phyloP scores from a whole-genome alignment of 176 grass and related monocot genomes.

The Hsuehochloa calcarea region DNA sequence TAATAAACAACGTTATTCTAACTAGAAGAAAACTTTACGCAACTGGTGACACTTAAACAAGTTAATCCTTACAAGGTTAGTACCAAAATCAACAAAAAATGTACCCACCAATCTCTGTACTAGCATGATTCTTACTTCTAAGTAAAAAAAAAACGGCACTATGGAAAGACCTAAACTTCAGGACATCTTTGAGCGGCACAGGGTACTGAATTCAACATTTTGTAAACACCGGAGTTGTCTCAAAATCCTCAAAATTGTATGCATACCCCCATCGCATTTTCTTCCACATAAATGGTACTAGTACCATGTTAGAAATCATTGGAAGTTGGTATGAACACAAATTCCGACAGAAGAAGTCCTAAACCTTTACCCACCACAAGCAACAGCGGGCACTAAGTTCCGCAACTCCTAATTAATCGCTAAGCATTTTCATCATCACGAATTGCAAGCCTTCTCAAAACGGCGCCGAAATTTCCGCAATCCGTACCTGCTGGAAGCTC shows the following conservation, averaged over 20 bases:
- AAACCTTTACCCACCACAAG: background rate
- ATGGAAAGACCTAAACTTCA: background rate
- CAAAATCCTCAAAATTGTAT: background rate
- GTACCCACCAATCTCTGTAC: background rate
- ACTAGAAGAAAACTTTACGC: background rate
- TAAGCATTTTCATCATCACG: background rate
- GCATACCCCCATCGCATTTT: too few relatives aligned
- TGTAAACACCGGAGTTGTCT: background rate
- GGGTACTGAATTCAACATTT: background rate
- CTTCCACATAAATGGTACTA: background rate
- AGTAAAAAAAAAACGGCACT: background rate
- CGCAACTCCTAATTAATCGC: background rate
- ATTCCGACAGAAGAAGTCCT: background rate
- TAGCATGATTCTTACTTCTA: background rate
- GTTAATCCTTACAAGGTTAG: background rate
- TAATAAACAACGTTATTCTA: background rate
- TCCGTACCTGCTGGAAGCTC: slow-evolving; percentile 87
- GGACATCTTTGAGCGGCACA: background rate
- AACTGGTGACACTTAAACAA: background rate
- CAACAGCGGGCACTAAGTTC: background rate
- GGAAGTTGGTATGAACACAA: background rate
- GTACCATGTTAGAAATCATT: background rate
- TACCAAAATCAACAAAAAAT: background rate
- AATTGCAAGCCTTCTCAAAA: background rate
- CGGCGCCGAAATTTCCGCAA: background rate